Evolutionary conservation across 2,329 filamentous ascomycete genomes (phyloP), one percentile per base, ranked within the genome.

Genomic region (Trichoderma sp.): DNA sequence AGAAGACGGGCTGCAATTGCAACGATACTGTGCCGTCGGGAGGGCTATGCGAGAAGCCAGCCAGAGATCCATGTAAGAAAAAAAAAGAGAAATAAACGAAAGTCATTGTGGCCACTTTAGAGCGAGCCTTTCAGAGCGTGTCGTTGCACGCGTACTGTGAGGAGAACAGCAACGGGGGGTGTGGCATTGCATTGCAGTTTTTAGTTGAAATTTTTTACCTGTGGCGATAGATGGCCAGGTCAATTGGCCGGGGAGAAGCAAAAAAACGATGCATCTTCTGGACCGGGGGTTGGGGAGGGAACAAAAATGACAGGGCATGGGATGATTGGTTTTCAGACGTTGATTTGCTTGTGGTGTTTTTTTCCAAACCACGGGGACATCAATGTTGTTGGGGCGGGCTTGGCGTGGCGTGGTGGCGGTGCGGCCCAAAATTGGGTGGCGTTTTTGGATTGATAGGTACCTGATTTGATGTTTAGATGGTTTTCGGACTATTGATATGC

Each of bases 371-470:
- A 28, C 28, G 57, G 28, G 57, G 6, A 32, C 39, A 60, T 24
- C 24, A 24, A 24, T n/a, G 11, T 60, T 61, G 57, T 28, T 21
- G 28, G 28, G 57, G 28, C 57, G 18, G 18, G 57, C 34, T 36
- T 30, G 39, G 57, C 36, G 51, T 58, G 53, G 51, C 51, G 66
- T 18, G 51, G 69, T 65, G 69, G 69, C 69, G 61, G 69, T 64
- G 69, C 69, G 69, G 61, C 61, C 51, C 14, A 58, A 60, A 65
- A 34, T 8, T 58, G 51, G 60, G 58, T 32, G 32, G 58, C 34
- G 21, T 21, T 32, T 26, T 34, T 14, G n/a, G n/a, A n/a, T 21
- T 6, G 28, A 60, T 21, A 12, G 56, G 32, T 6, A 34, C 11
- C n/a, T 30, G 18, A 34, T 34, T 12, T 32, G n/a, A 26, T 58